phyloP scores from a whole-genome alignment of 1,284 basidiomycete genomes.

The Pseudozyma sp. region DNA sequence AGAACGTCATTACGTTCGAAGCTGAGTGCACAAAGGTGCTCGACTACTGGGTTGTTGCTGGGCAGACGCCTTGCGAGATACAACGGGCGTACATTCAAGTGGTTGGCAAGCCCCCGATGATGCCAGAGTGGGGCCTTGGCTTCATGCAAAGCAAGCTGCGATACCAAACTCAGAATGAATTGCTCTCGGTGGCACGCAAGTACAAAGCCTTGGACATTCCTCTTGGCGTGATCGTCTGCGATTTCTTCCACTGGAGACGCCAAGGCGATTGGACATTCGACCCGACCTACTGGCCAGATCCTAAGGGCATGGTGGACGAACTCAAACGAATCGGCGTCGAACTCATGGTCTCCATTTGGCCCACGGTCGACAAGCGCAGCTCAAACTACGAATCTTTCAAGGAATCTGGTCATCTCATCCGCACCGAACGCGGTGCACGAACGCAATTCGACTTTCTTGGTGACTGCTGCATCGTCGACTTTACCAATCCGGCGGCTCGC shows the following conservation, averaged over 20 bases:
- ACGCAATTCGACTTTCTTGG: conserved; percentile 24
- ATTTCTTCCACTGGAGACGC: conserved; percentile 39
- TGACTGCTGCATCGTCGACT: conserved; percentile 25
- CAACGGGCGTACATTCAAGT: conserved; percentile 21
- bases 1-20: conserved; percentile 39
- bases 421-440: conserved; percentile 21
- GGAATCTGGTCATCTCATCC: conserved; percentile 23
- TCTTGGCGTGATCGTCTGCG: conserved; percentile 30
- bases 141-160: conserved; percentile 36
- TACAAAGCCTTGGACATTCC: conserved; percentile 22
- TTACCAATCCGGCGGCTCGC: conserved; percentile 21
- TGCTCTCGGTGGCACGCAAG: conserved; percentile 27
- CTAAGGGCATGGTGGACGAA: conserved; percentile 33
- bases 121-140: conserved; percentile 35
- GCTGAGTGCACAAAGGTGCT: conserved; percentile 18
- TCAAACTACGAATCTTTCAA: conserved; percentile 19
- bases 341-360: conserved; percentile 43
- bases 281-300: conserved; percentile 28
- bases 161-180: conserved; percentile 35
- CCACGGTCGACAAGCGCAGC: conserved; percentile 30
- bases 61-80: conserved; percentile 17
- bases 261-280: conserved; percentile 42
- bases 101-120: conserved; percentile 26
- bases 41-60: conserved; percentile 44
- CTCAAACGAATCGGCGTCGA: conserved; percentile 17